A percentile compares a stretch with the other conserved stretches of the same genome.
phyloP scores from a whole-genome alignment of 2,329 filamentous ascomycete genomes.

The Neofusicoccum laricinum region DNA sequence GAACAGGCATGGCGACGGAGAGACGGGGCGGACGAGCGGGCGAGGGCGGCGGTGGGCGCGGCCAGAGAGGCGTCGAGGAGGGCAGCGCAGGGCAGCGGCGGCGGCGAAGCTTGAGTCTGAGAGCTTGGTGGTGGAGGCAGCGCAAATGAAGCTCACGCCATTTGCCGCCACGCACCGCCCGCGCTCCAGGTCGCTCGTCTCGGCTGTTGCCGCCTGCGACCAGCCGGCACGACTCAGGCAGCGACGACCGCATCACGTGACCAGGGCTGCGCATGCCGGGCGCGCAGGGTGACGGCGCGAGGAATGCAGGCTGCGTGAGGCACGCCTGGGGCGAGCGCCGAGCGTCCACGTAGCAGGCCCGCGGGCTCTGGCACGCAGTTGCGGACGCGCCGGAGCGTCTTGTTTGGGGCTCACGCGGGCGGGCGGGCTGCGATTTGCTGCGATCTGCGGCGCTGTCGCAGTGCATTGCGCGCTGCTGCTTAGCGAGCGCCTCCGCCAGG shows the following conservation, averaged over 20 bases:
- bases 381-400: not conserved
- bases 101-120: not conserved
- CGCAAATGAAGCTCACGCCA: conserved; percentile 2
- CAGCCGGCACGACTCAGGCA: not conserved
- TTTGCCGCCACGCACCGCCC: conserved; percentile 9
- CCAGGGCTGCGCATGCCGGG: not conserved
- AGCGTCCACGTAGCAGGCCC: conserved; percentile 3
- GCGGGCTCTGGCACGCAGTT: not conserved
- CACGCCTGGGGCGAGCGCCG: not conserved
- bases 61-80: not conserved
- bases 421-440: not conserved
- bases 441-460: conserved; percentile 8
- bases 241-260: not conserved
- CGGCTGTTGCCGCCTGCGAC: conserved; percentile 1
- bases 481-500: not conserved
- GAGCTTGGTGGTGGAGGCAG: not conserved
- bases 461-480: not conserved
- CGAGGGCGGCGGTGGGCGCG: not conserved
- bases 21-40: not conserved
- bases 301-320: not conserved
- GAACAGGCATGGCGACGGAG: conserved; percentile 52
- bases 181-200: not conserved
- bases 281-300: not conserved
- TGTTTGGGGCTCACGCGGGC: not conserved
- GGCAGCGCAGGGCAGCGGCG: not conserved